Percentiles rank a stretch among this genome's conserved stretches.
These are phyloP conservation scores for Alternaria burnsii DNA, from an alignment of 2,329 filamentous ascomycete genomes.

Conservation along the genomic window DNA sequence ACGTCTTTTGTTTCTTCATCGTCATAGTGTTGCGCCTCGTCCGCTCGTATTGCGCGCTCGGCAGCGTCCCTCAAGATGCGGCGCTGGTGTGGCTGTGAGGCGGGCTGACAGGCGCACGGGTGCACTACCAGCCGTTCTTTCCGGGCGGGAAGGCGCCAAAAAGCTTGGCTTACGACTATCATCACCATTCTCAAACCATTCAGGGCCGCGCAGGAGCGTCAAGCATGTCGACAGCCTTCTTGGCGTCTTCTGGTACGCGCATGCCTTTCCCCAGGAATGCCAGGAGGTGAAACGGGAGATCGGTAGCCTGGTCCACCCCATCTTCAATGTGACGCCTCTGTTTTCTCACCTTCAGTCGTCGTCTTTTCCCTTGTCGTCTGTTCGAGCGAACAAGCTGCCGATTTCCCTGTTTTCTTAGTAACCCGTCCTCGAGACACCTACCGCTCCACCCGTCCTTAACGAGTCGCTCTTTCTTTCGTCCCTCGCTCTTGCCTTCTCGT, in stretches of 20 bases:
- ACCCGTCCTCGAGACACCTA: background rate
- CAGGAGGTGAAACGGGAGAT: constrained; percentile 7
- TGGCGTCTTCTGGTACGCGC: constrained; percentile 23
- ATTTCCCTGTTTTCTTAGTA: constrained; percentile 5
- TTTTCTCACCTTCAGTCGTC: background rate
- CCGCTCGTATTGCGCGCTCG: background rate
- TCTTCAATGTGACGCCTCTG: background rate
- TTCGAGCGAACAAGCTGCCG: constrained; percentile 1
- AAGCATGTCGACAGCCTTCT: constrained; percentile 9
- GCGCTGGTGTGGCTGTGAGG: constrained; percentile 16
- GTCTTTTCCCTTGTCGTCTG: background rate
- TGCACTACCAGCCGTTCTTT: constrained; percentile 17
- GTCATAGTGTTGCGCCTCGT: background rate
- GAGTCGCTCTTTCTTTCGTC: constrained; percentile 6
- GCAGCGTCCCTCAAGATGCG: background rate
- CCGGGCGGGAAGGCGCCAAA: constrained; percentile 18
- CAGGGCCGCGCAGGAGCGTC: background rate
- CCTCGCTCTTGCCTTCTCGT: constrained; percentile 6
- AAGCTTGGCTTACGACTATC: constrained; percentile 20
- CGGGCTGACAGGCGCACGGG: background rate
- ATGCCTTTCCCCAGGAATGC: constrained; percentile 10
- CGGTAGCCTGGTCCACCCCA: constrained; percentile 1
- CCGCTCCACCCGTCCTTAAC: constrained; percentile 3
- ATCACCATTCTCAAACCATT: constrained; percentile 21
- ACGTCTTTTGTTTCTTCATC: background rate